Evolutionary conservation across 768 basidiomycete genomes (phyloP).

Genomic region (Hysterangium stoloniferum): DNA sequence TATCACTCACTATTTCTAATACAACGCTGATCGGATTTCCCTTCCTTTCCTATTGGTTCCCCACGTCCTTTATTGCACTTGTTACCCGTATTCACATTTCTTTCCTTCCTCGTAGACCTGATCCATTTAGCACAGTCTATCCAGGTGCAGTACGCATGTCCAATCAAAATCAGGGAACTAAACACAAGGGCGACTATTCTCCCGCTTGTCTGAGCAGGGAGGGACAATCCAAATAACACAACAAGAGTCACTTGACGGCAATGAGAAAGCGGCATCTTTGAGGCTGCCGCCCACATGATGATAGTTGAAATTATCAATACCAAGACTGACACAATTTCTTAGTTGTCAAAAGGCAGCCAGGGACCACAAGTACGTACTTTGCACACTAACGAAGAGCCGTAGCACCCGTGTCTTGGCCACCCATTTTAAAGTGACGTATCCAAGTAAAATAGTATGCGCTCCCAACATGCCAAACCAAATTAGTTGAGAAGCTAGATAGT

Average conservation of each 20-base stretch:
- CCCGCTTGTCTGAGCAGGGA: not conserved
- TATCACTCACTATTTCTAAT: too few species aligned
- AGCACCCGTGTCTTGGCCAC: not conserved
- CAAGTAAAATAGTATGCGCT: not conserved
- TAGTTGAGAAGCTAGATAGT: not conserved
- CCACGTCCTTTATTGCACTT: too few species aligned
- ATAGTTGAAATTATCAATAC: constrained; percentile 1
- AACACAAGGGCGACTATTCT: not conserved
- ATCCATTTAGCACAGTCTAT: too few species aligned
- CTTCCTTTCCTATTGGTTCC: too few species aligned
- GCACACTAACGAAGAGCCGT: not conserved
- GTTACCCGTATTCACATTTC: too few species aligned
- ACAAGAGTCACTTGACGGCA: not conserved
- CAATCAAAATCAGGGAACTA: not conserved
- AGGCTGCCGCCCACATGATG: not conserved
- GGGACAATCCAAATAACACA: not conserved
- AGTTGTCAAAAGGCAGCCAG: too few species aligned
- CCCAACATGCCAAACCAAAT: constrained; percentile 25
- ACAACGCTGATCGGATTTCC: too few species aligned
- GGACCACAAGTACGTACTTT: not conserved
- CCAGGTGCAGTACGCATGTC: too few species aligned
- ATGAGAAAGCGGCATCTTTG: not conserved
- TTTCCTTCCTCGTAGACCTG: too few species aligned
- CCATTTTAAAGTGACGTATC: not conserved
- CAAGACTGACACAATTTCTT: not conserved